Percentiles rank a stretch among this genome's conserved stretches.
These are phyloP conservation scores for Metschnikowia noctiluminum DNA, from an alignment of 805 yeast species.

Conservation along the genomic window DNA sequence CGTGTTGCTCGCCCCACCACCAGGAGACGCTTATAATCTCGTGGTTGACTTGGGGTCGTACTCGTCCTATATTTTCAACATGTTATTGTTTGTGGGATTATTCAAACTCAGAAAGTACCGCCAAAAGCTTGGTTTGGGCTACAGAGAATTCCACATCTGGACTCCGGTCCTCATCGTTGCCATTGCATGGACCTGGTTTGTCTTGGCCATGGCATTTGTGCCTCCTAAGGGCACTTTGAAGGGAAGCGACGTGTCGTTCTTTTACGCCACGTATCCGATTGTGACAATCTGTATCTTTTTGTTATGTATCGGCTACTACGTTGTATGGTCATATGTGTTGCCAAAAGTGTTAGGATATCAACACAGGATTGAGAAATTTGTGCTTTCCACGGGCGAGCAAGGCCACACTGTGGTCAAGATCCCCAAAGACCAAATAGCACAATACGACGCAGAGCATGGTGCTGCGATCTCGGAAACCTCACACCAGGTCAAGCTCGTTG, in stretches of 20 bases:
- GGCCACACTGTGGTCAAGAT: conserved; percentile 41
- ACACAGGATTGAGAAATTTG: conserved; percentile 29
- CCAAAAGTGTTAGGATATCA: conserved; percentile 31
- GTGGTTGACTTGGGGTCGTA: conserved; percentile 32
- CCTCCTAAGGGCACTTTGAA: conserved; percentile 40
- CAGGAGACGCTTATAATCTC: conserved; percentile 34
- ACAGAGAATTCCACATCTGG: conserved; percentile 16
- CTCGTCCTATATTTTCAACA: conserved; percentile 27
- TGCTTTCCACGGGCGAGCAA: conserved; percentile 34
- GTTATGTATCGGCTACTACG: conserved; percentile 33
- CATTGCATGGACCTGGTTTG: conserved; percentile 33
- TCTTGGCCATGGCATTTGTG: conserved; percentile 41
- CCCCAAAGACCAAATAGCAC: conserved; percentile 24
- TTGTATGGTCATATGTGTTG: conserved; percentile 33
- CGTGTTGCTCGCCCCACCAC: conserved; percentile 31
- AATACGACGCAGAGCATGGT: conserved; percentile 30
- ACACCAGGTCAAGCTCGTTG: conserved; percentile 3
- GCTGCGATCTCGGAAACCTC: conserved; percentile 1
- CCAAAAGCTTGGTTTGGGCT: conserved; percentile 20
- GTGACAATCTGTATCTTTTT: conserved; percentile 33
- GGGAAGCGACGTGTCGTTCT: conserved; percentile 42
- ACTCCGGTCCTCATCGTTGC: conserved; percentile 30
- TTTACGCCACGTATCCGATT: conserved; percentile 42
- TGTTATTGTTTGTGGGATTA: conserved; percentile 26
- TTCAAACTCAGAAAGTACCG: conserved; percentile 28